Conservation (phyloP, 192 early-diverging fungal genomes). For the Entomortierella chlamydospora region DNA sequence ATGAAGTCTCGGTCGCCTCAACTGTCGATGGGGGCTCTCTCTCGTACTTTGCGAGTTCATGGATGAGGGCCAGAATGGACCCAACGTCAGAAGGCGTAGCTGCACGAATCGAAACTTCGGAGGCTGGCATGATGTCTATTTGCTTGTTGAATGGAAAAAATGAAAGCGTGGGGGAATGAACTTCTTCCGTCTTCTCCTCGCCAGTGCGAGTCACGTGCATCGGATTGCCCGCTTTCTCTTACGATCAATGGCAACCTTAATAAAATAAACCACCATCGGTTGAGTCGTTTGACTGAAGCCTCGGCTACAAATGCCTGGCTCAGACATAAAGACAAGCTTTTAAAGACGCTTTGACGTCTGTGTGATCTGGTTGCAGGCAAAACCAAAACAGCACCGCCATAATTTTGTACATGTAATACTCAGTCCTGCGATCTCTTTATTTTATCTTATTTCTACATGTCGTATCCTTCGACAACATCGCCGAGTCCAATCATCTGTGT, state of each 20-base stretch:
- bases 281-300: too few relatives aligned
- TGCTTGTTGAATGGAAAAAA: neutral
- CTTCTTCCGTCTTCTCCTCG: too few relatives aligned
- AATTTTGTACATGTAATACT: neutral
- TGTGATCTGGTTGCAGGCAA: too few relatives aligned
- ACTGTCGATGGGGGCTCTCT: conserved; percentile 73
- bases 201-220: too few relatives aligned
- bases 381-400: too few relatives aligned
- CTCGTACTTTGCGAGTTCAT: conserved; percentile 82
- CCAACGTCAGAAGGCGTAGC: conserved; percentile 71
- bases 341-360: too few relatives aligned
- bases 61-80: conserved; percentile 77
- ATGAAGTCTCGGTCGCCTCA: conserved; percentile 73
- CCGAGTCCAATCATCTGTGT: conserved; percentile 64
- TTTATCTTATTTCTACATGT: conserved; percentile 17
- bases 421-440: neutral
- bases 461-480: conserved; percentile 61
- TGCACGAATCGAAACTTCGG: conserved; percentile 54
- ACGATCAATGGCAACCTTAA: too few relatives aligned
- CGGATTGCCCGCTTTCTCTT: too few relatives aligned
- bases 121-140: conserved; percentile 9
- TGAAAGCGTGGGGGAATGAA: too few relatives aligned
- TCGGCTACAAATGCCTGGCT: too few relatives aligned
- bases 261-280: too few relatives aligned
- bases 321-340: too few relatives aligned